A percentile compares a stretch with the other conserved stretches of the same genome.
Conservation (phyloP, 805 yeast species). For the Metschnikowia rubicola region DNA sequence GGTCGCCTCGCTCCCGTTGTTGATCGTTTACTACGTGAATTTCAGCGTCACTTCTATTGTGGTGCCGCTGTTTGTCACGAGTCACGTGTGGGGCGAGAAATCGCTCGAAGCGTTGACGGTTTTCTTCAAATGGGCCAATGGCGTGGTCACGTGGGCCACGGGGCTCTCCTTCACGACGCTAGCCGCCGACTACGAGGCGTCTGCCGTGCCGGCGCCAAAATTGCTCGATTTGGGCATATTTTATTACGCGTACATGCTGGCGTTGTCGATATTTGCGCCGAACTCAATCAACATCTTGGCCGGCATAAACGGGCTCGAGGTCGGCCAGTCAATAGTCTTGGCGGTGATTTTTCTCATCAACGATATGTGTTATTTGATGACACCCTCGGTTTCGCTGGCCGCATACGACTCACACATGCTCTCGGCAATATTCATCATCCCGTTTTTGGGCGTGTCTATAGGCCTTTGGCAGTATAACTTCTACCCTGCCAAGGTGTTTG, state of each 20-base stretch:
- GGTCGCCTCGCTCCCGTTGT: conserved; percentile 85
- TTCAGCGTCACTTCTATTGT: conserved; percentile 87
- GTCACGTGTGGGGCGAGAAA: conserved; percentile 26
- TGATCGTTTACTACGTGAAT: conserved; percentile 89
- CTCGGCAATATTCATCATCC: conserved; percentile 74
- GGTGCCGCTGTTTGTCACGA: conserved; percentile 65
- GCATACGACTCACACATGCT: conserved; percentile 81
- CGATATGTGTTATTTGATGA: conserved; percentile 65
- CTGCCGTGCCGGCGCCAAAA: conserved; percentile 37
- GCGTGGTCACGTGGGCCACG: conserved; percentile 28
- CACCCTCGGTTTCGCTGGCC: conserved; percentile 36
- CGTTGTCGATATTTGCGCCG: conserved; percentile 91
- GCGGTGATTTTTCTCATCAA: conserved; percentile 69
- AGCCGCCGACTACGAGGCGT: conserved; percentile 27
- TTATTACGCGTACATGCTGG: conserved; percentile 87
- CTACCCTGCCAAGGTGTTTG: conserved; percentile 91
- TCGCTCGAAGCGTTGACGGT: conserved; percentile 20
- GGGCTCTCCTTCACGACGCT: conserved; percentile 40
- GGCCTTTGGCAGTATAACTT: conserved; percentile 77
- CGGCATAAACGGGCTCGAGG: conserved; percentile 95
- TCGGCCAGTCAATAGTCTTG: conserved; percentile 85
- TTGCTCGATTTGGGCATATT: conserved; percentile 72
- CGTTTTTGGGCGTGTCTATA: conserved; percentile 80
- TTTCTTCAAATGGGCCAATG: conserved; percentile 29
- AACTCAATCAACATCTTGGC: conserved; percentile 94